Base-by-base conservation (phyloP, 2,329 filamentous ascomycete species). In the Alternaria ventricosa region DNA sequence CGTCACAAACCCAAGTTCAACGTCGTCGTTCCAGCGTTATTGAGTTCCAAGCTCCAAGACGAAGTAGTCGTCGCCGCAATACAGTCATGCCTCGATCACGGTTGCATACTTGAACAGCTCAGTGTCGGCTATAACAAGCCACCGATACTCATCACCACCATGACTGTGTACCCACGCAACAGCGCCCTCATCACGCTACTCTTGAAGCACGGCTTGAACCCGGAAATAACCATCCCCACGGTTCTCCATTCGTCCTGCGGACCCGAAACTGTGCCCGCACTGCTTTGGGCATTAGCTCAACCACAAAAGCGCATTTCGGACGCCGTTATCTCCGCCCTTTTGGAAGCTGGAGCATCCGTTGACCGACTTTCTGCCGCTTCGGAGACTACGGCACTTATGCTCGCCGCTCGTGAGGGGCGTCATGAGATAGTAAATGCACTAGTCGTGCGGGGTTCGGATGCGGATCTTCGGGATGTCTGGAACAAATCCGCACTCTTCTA, bases 221-320 rank as follows among this genome's bases (percentile, higher is more conserved):
- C 76, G 15, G 63, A 89, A 68, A 80, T 81, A 61, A 82, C 82
- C 3, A 80, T 69, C 1, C 82, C 76, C 57, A 80, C 76, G 3
- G 79, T 87, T 3, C 78, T 85, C 59, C 79, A 84, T 0, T 81
- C 84, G 11, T 63, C 84, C 0, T 82, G 84, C 2, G 84, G 86
- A 36, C 79, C 82, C 4, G 89, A 92, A 73, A 78, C 82, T 10
- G 82, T 89, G 47, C 87, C 86, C 2, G 79, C 89, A 3, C 78
- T 91, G 8, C 79, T 86, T 55, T 91, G 89, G 89, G 84, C 87
- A 0, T 81, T 91, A 55, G 78, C 87, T 7, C 88, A 90, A 65
- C 87, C 87, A 0, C 87, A 89, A 66, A 90, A 90, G 75, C 85
- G 84, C 64, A 83, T 90, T 55, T 89, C 87, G 75, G 87, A 85